phyloP scores from a whole-genome alignment of 164 flowering plant genomes.

The Kingdonia uniflora region DNA sequence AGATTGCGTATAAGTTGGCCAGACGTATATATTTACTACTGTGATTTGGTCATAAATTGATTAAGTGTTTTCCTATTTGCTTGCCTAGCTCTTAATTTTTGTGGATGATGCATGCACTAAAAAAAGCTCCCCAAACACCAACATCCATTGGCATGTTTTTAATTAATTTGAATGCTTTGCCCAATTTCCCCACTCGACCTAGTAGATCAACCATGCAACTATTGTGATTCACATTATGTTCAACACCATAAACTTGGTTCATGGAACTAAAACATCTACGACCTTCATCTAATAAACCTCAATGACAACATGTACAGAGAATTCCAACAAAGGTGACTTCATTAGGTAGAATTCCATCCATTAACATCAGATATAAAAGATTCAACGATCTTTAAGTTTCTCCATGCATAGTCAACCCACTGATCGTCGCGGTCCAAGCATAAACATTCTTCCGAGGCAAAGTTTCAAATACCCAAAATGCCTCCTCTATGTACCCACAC shows the following conservation, averaged over 20 bases:
- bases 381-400: no score
- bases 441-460: no score
- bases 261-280: background rate
- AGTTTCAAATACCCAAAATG: no score
- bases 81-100: background rate
- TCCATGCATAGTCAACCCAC: no score
- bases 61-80: background rate
- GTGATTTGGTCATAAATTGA: background rate
- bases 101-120: background rate
- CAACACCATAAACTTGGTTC: background rate
- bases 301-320: no score
- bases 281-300: no score
- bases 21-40: background rate
- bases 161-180: background rate
- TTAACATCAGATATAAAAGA: no score
- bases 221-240: background rate
- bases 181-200: background rate
- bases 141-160: background rate
- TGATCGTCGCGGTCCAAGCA: no score
- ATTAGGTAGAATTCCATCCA: no score
- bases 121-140: background rate
- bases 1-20: background rate
- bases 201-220: background rate
- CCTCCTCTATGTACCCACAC: no score
- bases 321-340: no score